Evolutionary conservation across 106 monocot species (phyloP), one percentile per base, ranked within the genome.

Genomic region (Alisma plantagoaquatica): DNA sequence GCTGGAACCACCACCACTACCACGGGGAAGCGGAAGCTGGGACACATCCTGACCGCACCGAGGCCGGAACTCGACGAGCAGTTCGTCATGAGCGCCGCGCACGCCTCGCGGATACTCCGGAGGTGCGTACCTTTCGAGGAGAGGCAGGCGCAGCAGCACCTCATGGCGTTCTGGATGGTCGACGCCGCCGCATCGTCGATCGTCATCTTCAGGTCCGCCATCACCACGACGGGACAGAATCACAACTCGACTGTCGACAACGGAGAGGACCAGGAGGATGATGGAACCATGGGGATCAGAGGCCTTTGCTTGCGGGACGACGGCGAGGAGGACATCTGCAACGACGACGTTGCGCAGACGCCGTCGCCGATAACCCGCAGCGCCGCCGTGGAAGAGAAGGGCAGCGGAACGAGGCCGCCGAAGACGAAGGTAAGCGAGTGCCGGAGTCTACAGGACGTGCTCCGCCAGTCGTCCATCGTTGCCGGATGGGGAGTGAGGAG

Each of bases 31-130:
- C 24, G 24, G 46, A 43, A 43, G 18, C 18, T 33, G 48, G 0
- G 10, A 2, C 2, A 6, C 5, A 31, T 16, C 22, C n/a, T n/a
- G n/a, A n/a, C n/a, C n/a, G n/a, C n/a, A n/a, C n/a, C n/a, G n/a
- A 43, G 45, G 22, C 84, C 85, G 14, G 84, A 98, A 38, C 73
- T 98, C 23, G 98, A 98, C 53, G 98, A 98, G 76, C 69, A 48
- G 65, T 90, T 90, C 68, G 83, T 98, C 31, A 85, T 86, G 81
- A 77, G 90, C 46, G 57, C 66, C 31, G 86, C 76, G 54, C 76
- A 86, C n/a, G 84, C 90, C 1, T 28, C 27, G 18, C 68, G 63
- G 61, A 81, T 90, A 15, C 76, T 98, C 18, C 23, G 62, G 10
- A 44, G 76, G 4, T 31, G 27, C 33, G 64, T 86, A 10, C 62